These are phyloP conservation scores for Fragilaria crotonensis DNA, from an alignment of 108 stramenopile genomes.

Conservation along the genomic window DNA sequence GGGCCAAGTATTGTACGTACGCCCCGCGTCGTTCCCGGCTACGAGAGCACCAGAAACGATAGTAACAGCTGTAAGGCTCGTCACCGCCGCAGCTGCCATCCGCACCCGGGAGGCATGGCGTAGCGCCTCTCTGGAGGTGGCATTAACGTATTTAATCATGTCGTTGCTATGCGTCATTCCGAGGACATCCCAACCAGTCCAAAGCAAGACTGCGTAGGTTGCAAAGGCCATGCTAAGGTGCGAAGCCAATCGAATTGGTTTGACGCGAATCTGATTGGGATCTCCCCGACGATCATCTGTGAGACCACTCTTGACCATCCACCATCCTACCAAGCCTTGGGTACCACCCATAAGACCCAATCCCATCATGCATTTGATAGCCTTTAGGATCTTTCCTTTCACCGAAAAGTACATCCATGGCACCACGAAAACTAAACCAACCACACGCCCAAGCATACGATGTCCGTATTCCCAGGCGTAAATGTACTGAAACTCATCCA, in stretches of 20 bases:
- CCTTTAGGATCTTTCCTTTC: slow-evolving; percentile 62
- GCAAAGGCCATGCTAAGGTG: slow-evolving; percentile 95
- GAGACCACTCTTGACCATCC: slow-evolving; percentile 99
- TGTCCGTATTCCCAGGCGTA: slow-evolving; percentile 99
- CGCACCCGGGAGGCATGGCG: slow-evolving; percentile 52
- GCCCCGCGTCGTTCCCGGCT: slow-evolving; percentile 93
- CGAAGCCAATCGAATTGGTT: slow-evolving; percentile 90
- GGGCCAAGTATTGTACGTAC: slow-evolving; percentile 96
- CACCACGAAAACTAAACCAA: slow-evolving; percentile 83
- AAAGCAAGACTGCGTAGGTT: slow-evolving; percentile 86
- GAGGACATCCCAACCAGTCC: slow-evolving; percentile 89
- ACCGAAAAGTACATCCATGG: slow-evolving; percentile 87
- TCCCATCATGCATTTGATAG: slow-evolving; percentile 77
- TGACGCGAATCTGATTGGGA: slow-evolving; percentile 89
- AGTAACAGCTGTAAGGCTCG: slow-evolving; percentile 75
- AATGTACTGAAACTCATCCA: slow-evolving; percentile 98
- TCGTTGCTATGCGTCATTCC: slow-evolving; percentile 49
- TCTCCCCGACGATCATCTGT: slow-evolving; percentile 86
- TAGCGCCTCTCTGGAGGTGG: slow-evolving; percentile 40
- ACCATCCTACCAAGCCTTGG: slow-evolving; percentile 99
- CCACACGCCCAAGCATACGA: slow-evolving; percentile 93
- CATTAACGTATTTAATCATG: no score
- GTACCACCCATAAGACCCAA: slow-evolving; percentile 93
- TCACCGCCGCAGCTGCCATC: slow-evolving; percentile 37
- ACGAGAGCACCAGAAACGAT: slow-evolving; percentile 94